phyloP scores from a whole-genome alignment of 371 early-diverging fungal genomes.

The Syncephalastrum sp. region DNA sequence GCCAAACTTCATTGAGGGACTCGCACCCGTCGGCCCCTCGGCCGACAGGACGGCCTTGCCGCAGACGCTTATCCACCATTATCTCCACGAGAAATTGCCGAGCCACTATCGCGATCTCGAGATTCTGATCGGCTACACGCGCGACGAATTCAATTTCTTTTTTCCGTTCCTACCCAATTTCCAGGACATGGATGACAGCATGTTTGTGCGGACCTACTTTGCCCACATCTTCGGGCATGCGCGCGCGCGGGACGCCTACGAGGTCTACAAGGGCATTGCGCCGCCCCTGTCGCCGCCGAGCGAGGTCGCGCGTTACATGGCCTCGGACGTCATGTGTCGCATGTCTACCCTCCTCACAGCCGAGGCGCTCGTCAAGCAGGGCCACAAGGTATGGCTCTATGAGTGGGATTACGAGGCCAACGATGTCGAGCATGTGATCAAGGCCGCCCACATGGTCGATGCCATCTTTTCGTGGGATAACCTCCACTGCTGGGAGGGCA shows the following conservation, averaged over 20 bases:
- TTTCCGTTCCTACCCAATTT: constrained; percentile 37
- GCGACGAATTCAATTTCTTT: constrained; percentile 42
- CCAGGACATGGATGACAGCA: constrained; percentile 30
- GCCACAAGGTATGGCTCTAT: constrained; percentile 29
- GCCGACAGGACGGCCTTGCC: constrained; percentile 17
- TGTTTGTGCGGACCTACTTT: constrained; percentile 36
- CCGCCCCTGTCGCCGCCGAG: constrained; percentile 32
- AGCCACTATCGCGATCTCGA: constrained; percentile 20
- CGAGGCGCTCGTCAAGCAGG: constrained; percentile 20
- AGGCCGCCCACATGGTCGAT: constrained; percentile 46
- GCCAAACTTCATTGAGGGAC: constrained; percentile 40
- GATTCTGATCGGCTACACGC: constrained; percentile 34
- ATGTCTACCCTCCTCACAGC: constrained; percentile 25
- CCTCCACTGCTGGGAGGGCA: constrained; percentile 31
- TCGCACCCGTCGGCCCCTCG: constrained; percentile 32
- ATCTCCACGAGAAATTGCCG: constrained; percentile 23
- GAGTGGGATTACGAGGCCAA: constrained; percentile 41
- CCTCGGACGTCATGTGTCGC: constrained; percentile 43
- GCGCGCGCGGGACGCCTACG: constrained; percentile 26
- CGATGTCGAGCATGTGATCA: constrained; percentile 34
- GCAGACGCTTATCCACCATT: constrained; percentile 19
- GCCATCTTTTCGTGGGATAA: constrained; percentile 42
- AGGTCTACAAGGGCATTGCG: constrained; percentile 30
- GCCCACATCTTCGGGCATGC: constrained; percentile 35
- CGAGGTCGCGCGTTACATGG: constrained; percentile 36